Conservation (phyloP, 2,329 filamentous ascomycete genomes). For the Aureobasidium sp. region DNA sequence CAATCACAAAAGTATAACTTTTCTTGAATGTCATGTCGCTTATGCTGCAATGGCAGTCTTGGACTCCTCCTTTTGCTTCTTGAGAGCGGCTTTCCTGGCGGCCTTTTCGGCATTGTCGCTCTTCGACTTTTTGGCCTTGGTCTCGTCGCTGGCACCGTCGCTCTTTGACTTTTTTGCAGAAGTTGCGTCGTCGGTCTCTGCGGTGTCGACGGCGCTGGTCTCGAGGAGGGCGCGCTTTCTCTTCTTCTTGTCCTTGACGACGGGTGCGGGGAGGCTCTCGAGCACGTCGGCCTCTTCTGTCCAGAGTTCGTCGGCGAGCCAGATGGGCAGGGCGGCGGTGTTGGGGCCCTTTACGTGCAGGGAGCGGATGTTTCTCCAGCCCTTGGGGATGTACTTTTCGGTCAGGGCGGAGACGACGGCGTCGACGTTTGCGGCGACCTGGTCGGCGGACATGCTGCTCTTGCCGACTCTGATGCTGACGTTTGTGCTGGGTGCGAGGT, state of each 20-base stretch:
- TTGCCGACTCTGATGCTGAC: conserved; percentile 74
- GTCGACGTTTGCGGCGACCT: conserved; percentile 73
- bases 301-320: conserved; percentile 90
- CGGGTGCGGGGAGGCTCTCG: conserved; percentile 35
- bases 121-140: conserved; percentile 24
- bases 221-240: conserved; percentile 26
- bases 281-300: conserved; percentile 62
- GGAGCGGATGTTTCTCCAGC: conserved; percentile 77
- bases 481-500: conserved; percentile 69
- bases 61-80: conserved; percentile 19
- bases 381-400: conserved; percentile 72
- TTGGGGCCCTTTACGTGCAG: conserved; percentile 87
- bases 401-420: conserved; percentile 62
- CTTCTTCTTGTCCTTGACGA: conserved; percentile 20
- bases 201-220: conserved; percentile 12
- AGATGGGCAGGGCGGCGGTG: conserved; percentile 86
- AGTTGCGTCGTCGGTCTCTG: conserved; percentile 21
- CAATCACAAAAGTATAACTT: background rate
- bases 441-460: conserved; percentile 63
- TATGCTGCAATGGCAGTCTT: conserved; percentile 17
- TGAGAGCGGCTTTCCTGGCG: conserved; percentile 19
- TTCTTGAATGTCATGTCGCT: background rate
- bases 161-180: conserved; percentile 27
- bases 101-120: conserved; percentile 20
- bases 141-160: conserved; percentile 17